A percentile compares a stretch with the other conserved stretches of the same genome.
phyloP scores from a whole-genome alignment of 2,329 filamentous ascomycete species.

The Paradendryphiella salina region DNA sequence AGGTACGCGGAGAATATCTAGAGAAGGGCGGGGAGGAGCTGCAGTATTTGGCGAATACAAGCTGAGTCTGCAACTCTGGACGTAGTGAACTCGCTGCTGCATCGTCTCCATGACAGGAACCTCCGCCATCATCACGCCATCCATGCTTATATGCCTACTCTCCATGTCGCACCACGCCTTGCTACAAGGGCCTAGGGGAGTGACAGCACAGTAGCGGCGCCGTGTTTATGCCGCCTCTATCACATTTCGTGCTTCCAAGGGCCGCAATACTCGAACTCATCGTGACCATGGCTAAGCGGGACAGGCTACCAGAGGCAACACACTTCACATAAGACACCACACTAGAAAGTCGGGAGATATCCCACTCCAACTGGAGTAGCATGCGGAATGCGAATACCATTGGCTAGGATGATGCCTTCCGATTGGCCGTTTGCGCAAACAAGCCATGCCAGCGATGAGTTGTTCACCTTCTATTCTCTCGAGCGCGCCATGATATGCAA shows the following conservation, averaged over 20 bases:
- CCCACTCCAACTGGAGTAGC: constrained; percentile 19
- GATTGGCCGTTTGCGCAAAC: constrained; percentile 26
- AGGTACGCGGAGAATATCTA: constrained; percentile 11
- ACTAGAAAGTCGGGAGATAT: constrained; percentile 8
- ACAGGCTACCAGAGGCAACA: constrained; percentile 20
- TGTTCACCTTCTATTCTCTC: constrained; percentile 29
- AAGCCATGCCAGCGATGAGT: constrained; percentile 39
- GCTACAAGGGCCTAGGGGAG: constrained; percentile 2
- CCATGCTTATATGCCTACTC: constrained; percentile 34
- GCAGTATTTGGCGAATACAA: constrained; percentile 2
- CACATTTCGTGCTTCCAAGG: constrained; percentile 22
- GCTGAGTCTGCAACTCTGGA: background rate
- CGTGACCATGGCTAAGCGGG: constrained; percentile 17
- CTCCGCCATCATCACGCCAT: constrained; percentile 18
- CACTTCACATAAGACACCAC: constrained; percentile 25
- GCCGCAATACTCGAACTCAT: constrained; percentile 24
- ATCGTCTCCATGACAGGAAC: background rate
- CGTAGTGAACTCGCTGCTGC: background rate
- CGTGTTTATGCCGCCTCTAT: constrained; percentile 21
- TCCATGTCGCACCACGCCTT: constrained; percentile 34
- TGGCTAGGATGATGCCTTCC: constrained; percentile 10
- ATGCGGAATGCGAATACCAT: constrained; percentile 5
- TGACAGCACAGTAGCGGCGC: constrained; percentile 29
- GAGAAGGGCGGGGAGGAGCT: background rate
- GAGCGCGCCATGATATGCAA: constrained; percentile 26